Base-by-base conservation (phyloP, 1,284 basidiomycete genomes). In the Bondarzewia mesenterica region DNA sequence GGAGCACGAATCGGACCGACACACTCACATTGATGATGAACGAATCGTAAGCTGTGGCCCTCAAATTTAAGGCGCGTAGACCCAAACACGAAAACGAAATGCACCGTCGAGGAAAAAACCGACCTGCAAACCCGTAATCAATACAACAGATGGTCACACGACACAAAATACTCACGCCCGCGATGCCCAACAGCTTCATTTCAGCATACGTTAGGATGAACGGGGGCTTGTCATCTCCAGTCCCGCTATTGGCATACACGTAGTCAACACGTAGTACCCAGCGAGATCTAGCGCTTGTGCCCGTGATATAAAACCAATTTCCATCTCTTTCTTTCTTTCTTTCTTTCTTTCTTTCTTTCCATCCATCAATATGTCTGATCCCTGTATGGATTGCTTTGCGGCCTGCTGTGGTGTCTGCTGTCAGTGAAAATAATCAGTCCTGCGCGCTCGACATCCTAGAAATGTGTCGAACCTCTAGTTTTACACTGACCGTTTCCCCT, bases 1-100 rank as follows among this genome's bases (percentile, higher is more conserved):
- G 42, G 23, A 21, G 20, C 5, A 45, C n/a, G 43, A 15, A 35
- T n/a, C 35, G 25, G 41, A 32, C 40, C n/a, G 20, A 26, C 21
- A 5, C 3, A 57, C 75, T 45, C 53, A 79, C 80, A 63, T 88
- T 88, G 65, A 89, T 87, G 52, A 88, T 80, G 65, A 89, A 88
- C 14, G 88, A 67, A 60, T 88, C 83, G 56, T 88, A 86, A 2
- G 83, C 82, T 83, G 27, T 7, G 20, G 42, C 7, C 43, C 14
- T 8, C 12, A 38, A 50, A 26, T 46, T 20, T 45, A 16, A 42
- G 35, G 16, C 23, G 41, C 42, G 8, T 29, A 42, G 27, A 22
- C 16, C 21, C 16, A 18, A 7, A 45, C 20, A 22, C 48, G 16
- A 50, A 45, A 21, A 47, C 37, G 10, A 49, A n/a, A 62, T 71